Percentiles rank a stretch among this genome's conserved stretches.
Conservation (phyloP, 2,329 filamentous ascomycete genomes). For the Fusarium albidum region DNA sequence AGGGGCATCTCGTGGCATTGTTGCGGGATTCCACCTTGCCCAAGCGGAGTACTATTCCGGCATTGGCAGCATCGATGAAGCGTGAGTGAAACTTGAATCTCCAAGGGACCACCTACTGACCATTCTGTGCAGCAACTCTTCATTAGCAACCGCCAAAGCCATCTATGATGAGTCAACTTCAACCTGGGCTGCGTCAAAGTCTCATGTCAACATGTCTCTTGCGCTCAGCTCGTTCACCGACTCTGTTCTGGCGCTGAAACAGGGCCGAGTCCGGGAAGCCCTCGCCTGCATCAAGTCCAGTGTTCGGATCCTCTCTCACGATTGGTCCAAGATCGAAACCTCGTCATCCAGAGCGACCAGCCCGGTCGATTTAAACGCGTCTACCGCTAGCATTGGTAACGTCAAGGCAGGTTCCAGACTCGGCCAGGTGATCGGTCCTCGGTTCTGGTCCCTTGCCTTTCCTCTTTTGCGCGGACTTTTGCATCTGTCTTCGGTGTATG, state of each 20-base stretch:
- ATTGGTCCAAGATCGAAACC: slow-evolving; percentile 62
- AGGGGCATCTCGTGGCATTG: slow-evolving; percentile 48
- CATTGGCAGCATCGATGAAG: slow-evolving; percentile 71
- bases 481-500: slow-evolving; percentile 80
- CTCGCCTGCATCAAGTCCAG: slow-evolving; percentile 65
- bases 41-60: slow-evolving; percentile 78
- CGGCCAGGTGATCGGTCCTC: slow-evolving; percentile 53
- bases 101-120: slow-evolving; percentile 13
- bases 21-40: slow-evolving; percentile 69
- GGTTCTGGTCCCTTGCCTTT: slow-evolving; percentile 82
- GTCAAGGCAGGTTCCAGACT: slow-evolving; percentile 35
- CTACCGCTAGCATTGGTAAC: slow-evolving; percentile 41
- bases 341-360: slow-evolving; percentile 24
- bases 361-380: slow-evolving; percentile 41
- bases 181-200: slow-evolving; percentile 46
- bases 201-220: slow-evolving; percentile 43
- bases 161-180: slow-evolving; percentile 43
- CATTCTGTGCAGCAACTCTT: slow-evolving; percentile 35
- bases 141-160: slow-evolving; percentile 51
- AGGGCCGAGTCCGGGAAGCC: slow-evolving; percentile 66
- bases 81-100: slow-evolving; percentile 45
- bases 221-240: slow-evolving; percentile 59
- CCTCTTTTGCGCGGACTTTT: slow-evolving; percentile 76
- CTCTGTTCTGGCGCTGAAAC: slow-evolving; percentile 71
- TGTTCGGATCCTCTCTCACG: slow-evolving; percentile 63